These are phyloP conservation scores for Allantophomopsis cytisporea DNA, from an alignment of 2,329 filamentous ascomycete species.

Conservation along the genomic window DNA sequence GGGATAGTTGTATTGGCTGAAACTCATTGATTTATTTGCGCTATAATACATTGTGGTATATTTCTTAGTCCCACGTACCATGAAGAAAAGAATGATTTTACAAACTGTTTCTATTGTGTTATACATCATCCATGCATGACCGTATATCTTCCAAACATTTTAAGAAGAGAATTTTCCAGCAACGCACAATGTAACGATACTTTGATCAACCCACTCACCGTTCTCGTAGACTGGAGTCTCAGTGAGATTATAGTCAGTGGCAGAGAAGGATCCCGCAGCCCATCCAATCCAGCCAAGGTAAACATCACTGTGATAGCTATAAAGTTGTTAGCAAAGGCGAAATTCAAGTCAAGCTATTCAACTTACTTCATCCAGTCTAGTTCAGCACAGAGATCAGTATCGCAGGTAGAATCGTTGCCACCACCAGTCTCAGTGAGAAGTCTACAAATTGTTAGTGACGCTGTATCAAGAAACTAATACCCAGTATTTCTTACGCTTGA, in stretches of 20 bases:
- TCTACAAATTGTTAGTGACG: not conserved
- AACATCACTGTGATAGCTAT: slow-evolving; percentile 13
- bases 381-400: slow-evolving; percentile 15
- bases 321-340: not conserved
- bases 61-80: too few species aligned
- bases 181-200: slow-evolving; percentile 12
- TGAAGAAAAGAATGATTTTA: too few species aligned
- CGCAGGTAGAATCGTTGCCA: slow-evolving; percentile 12
- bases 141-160: too few species aligned
- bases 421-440: slow-evolving; percentile 35
- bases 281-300: slow-evolving; percentile 20
- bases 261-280: slow-evolving; percentile 20
- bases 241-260: slow-evolving; percentile 6
- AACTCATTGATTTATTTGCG: too few species aligned
- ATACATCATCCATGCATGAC: too few species aligned
- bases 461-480: not conserved
- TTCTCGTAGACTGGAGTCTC: slow-evolving; percentile 11
- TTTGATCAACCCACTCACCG: slow-evolving; percentile 8
- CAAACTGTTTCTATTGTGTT: too few species aligned
- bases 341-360: not conserved
- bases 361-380: slow-evolving; percentile 18
- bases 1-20: too few species aligned
- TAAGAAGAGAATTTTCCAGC: not conserved
- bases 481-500: slow-evolving; percentile 19
- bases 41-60: too few species aligned